Evolutionary conservation across 192 early-diverging fungal genomes (phyloP).

Genomic region (Mortierella alpina): DNA sequence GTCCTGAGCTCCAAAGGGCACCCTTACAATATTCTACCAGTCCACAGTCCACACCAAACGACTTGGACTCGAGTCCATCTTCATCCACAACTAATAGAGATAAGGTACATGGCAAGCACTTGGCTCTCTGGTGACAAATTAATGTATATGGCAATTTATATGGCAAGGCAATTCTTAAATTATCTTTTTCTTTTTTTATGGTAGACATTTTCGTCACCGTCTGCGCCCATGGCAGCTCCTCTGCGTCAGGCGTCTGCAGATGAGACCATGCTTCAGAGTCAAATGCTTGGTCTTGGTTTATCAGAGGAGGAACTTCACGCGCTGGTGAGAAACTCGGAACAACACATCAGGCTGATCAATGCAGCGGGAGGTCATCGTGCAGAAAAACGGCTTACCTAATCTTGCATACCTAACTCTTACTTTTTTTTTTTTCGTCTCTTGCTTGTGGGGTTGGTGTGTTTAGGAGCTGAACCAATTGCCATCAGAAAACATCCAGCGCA

Average conservation of each 20-base stretch:
- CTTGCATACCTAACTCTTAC: not conserved
- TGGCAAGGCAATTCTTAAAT: not conserved
- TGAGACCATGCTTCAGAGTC: conserved; percentile 45
- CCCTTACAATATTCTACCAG: not conserved
- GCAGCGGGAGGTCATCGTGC: not conserved
- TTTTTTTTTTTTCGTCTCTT: not conserved
- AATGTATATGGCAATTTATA: too few species aligned
- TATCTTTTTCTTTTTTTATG: not conserved
- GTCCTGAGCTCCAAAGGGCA: not conserved
- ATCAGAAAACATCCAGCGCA: conserved; percentile 46
- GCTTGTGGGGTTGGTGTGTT: not conserved
- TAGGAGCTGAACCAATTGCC: conserved; percentile 60
- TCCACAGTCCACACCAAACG: conserved; percentile 1
- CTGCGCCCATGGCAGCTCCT: not conserved
- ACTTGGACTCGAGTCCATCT: not conserved
- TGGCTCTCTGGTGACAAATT: too few species aligned
- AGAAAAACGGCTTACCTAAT: not conserved
- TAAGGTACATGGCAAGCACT: not conserved
- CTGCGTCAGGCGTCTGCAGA: conserved; percentile 34
- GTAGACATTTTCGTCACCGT: conserved; percentile 3
- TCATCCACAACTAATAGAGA: not conserved
- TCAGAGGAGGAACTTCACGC: conserved; percentile 43
- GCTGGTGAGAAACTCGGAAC: conserved; percentile 13
- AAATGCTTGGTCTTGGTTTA: conserved; percentile 29
- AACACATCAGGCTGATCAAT: not conserved